Percentiles rank a stretch among this genome's conserved stretches.
Evolutionary conservation across 371 early-diverging fungal genomes (phyloP).

Genomic region (Saksenaea oblongispora): DNA sequence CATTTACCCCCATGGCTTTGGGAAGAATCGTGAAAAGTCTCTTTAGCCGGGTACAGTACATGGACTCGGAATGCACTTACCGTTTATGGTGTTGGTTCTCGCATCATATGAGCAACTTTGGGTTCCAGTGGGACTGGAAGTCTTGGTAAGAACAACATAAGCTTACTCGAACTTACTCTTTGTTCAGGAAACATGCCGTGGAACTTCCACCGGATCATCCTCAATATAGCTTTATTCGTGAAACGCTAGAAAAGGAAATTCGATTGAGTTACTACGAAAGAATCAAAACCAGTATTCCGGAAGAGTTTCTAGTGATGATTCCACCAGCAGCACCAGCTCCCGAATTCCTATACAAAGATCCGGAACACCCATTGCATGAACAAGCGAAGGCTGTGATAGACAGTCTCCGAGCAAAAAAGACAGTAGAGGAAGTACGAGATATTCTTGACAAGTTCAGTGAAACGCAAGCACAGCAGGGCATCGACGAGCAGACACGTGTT

Average conservation of each 20-base stretch:
- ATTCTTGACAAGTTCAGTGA: constrained; percentile 48
- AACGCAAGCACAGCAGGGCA: constrained; percentile 33
- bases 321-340: constrained; percentile 69
- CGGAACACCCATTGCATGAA: constrained; percentile 51
- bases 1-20: constrained; percentile 65
- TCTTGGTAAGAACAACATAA: constrained; percentile 67
- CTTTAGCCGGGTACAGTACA: constrained; percentile 63
- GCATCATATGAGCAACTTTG: constrained; percentile 91
- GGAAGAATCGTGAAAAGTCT: constrained; percentile 62
- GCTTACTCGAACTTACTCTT: not conserved
- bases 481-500: constrained; percentile 41
- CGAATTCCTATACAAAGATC: constrained; percentile 65
- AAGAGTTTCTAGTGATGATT: constrained; percentile 59
- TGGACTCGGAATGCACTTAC: constrained; percentile 86
- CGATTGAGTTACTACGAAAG: constrained; percentile 89
- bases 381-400: constrained; percentile 62
- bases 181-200: constrained; percentile 45
- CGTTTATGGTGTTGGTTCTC: constrained; percentile 87
- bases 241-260: constrained; percentile 78
- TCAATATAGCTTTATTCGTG: constrained; percentile 71
- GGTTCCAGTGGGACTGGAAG: constrained; percentile 88
- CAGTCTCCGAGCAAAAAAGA: constrained; percentile 62
- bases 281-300: constrained; percentile 76
- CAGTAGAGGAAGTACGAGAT: constrained; percentile 63
- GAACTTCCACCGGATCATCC: constrained; percentile 49